Evolutionary conservation across 768 basidiomycete species (phyloP), one percentile per base, ranked within the genome.

Genomic region (Agaricus sinodeliciosus): DNA sequence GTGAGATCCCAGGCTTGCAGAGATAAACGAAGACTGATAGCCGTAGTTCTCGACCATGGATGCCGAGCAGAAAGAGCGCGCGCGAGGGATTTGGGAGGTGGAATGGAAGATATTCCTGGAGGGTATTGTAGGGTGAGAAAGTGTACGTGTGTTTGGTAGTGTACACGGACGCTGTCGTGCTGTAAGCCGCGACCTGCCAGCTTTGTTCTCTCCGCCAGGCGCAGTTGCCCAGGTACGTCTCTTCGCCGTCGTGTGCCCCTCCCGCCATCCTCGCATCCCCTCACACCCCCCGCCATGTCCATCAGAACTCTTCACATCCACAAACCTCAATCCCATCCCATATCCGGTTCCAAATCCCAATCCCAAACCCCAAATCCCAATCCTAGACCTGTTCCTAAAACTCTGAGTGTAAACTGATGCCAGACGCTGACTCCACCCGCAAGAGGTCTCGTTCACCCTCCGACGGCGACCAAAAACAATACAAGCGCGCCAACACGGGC

Each of bases 371-470:
- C 73, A 65, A 63, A 60, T 63, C 64, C 62, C 67, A 62, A 63
- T 65, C 61, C 58, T 72, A 65, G 62, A 60, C 63, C 62, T 62
- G 52, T 60, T 57, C 60, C 45, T 59, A 59, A 53, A 59, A 49
- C 64, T 63, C 60, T 43, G 58, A 60, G 58, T 64, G 49, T 71
- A 68, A 69, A 72, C 76, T 82, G 65, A 89, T 88, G 87, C 83
- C 85, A 88, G 87, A 89, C 78, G 79, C 81, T 76, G 87, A 90
- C 75, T 76, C 78, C 60, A 87, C 76, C 68, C 85, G 88, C 72
- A 91, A 91, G 72, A 80, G 89, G 64, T 91, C 89, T 61, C 89
- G 89, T 65, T 91, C 89, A 49, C 84, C 87, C 55, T 89, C 87
- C 64, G 86, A 88, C 72, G 79, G 74, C 67, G 88, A 90, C 63